Percentiles rank a stretch among this genome's conserved stretches.
Evolutionary conservation across 345 rosid species (phyloP).

Genomic region (Eucalyptus sideroxylon): DNA sequence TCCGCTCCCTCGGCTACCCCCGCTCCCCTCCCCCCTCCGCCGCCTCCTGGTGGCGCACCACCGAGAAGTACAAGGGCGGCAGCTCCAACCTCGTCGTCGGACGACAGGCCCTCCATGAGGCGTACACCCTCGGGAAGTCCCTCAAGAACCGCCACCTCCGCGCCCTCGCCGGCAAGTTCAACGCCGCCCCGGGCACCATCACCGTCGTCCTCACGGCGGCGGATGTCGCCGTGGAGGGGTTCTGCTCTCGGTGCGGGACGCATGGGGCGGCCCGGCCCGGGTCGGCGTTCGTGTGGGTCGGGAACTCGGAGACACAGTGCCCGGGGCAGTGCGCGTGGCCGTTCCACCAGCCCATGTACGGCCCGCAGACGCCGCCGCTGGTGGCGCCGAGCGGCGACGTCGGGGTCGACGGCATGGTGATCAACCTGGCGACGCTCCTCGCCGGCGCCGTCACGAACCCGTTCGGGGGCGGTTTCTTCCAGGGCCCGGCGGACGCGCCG

Average conservation of each 20-base stretch:
- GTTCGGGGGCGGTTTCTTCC: neutral
- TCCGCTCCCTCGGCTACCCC: constrained; percentile 31
- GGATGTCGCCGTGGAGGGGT: constrained; percentile 69
- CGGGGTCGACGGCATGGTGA: neutral
- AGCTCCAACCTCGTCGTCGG: constrained; percentile 27
- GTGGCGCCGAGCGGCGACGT: neutral
- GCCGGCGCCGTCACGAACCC: neutral
- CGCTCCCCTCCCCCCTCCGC: neutral
- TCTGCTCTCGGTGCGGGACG: constrained; percentile 49
- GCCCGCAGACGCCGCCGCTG: neutral
- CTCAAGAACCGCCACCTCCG: constrained; percentile 32
- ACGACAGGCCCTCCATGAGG: constrained; percentile 38
- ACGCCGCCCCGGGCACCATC: constrained; percentile 10
- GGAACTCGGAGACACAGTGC: neutral
- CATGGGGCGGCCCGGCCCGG: constrained; percentile 11
- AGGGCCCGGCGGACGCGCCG: neutral
- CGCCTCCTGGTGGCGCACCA: neutral
- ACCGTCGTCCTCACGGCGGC: constrained; percentile 61
- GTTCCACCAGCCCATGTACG: neutral
- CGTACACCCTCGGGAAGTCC: constrained; percentile 46
- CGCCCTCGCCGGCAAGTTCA: constrained; percentile 41
- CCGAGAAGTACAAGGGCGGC: neutral
- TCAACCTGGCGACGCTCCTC: neutral
- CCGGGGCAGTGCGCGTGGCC: neutral
- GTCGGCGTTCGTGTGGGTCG: constrained; percentile 4